These are phyloP conservation scores for Globisporangium nunn DNA, from an alignment of 352 stramenopile species.

Conservation along the genomic window DNA sequence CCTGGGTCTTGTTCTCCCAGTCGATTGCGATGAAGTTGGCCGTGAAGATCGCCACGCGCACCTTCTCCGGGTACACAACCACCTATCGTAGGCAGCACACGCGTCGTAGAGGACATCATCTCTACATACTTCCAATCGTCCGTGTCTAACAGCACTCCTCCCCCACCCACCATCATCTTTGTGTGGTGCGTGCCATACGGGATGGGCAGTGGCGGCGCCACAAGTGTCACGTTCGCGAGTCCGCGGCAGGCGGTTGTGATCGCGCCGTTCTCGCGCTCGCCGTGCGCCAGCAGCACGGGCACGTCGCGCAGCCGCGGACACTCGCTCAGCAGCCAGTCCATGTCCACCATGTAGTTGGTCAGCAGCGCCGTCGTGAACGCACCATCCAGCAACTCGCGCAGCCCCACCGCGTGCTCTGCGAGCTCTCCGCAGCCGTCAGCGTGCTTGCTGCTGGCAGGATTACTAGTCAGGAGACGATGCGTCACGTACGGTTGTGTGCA, in stretches of 20 bases:
- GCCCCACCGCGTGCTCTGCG: slow-evolving; percentile 31
- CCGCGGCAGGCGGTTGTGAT: slow-evolving; percentile 49
- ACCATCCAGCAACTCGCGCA: slow-evolving; percentile 47
- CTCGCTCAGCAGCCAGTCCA: slow-evolving; percentile 62
- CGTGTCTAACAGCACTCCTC: not conserved
- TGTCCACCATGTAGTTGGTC: slow-evolving; percentile 81
- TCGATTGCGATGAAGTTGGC: slow-evolving; percentile 79
- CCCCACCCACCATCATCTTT: slow-evolving; percentile 55
- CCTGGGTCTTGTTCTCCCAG: slow-evolving; percentile 82
- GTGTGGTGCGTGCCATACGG: slow-evolving; percentile 84
- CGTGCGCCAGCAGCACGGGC: slow-evolving; percentile 72
- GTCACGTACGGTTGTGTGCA: slow-evolving; percentile 37
- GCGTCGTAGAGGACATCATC: too few species aligned
- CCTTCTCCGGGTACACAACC: slow-evolving; percentile 47
- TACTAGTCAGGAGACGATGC: too few species aligned
- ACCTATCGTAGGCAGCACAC: slow-evolving; percentile 13
- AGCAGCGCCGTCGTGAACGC: slow-evolving; percentile 57
- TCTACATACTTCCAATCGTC: too few species aligned
- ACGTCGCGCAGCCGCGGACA: slow-evolving; percentile 50
- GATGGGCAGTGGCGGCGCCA: slow-evolving; percentile 69
- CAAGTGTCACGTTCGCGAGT: slow-evolving; percentile 53
- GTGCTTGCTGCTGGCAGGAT: too few species aligned
- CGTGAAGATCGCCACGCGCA: slow-evolving; percentile 80
- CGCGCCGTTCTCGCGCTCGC: slow-evolving; percentile 45
- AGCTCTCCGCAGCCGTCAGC: too few species aligned